Evolutionary conservation across 805 yeast genomes (phyloP), one percentile per base, ranked within the genome.

Genomic region (Wickerhamomyces tratensis): DNA sequence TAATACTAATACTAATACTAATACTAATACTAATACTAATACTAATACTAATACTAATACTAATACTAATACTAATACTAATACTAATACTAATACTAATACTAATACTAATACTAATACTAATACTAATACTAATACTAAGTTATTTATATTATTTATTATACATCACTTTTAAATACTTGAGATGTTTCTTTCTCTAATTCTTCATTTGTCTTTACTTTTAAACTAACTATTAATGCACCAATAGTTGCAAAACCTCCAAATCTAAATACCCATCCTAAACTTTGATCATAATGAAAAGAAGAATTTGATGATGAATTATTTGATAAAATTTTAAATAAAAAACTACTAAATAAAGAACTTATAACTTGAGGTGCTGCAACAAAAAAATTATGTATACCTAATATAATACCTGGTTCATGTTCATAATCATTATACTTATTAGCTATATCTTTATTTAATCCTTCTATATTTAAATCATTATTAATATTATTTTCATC

Each of bases 241-340:
- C 70, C 69, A 13, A 72, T 46, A 3, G 79, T 61, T 25, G 72
- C 65, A 2, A 74, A 26, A 0, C 82, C 82, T 2, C 81, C 79
- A 43, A 74, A 61, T 41, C 80, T 54, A 53, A 74, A 76, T 3
- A 74, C 75, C 82, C 82, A 76, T 1, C 72, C 78, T 34, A 76
- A 50, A 29, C 76, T 67, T 38, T 60, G 58, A 48, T 71, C 75
- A 42, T 52, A 62, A 4, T 49, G 48, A 11, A 56, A 47, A 3
- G 51, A 62, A 35, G 54, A 59, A 29, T 41, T 45, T 20, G 20
- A 20, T 20, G 36, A 41, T 36, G 39, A 42, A 20, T 44, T 40
- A 12, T 49, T 44, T 3, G 67, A 57, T 12, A 72, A 54, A 14
- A 67, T 15, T 33, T 59, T 64, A 53, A 76, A 76, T 11, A 76